These are phyloP conservation scores for Firmiana major DNA, from an alignment of 345 rosid genomes.

Conservation along the genomic window DNA sequence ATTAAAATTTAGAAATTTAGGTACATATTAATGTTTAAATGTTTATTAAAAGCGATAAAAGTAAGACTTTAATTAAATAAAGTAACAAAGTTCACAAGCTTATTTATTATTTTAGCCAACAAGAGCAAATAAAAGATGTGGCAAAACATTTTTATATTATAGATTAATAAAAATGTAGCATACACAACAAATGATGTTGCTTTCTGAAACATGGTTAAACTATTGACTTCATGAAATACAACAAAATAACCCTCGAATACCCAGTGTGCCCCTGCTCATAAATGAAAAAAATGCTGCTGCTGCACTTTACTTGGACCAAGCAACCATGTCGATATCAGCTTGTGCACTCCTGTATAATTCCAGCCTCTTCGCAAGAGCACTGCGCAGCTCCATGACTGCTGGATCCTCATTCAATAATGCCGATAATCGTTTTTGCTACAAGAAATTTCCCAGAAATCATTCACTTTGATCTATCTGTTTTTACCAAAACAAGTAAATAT, in stretches of 20 bases:
- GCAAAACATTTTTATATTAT: conserved; percentile 5
- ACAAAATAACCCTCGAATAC: background rate
- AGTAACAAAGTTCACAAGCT: no score
- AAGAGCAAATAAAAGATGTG: no score
- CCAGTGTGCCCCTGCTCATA: conserved; percentile 3
- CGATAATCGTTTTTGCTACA: conserved; percentile 82
- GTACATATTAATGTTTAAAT: no score
- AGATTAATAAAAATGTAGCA: background rate
- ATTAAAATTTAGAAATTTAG: no score
- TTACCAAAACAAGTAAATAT: background rate
- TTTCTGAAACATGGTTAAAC: conserved; percentile 7
- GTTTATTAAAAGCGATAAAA: no score
- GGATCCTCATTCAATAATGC: conserved; percentile 92
- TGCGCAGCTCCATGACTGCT: conserved; percentile 91
- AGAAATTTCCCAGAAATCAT: background rate
- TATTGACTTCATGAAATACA: conserved; percentile 3
- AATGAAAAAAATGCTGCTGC: conserved; percentile 30
- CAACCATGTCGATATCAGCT: conserved; percentile 80
- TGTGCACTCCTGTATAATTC: conserved; percentile 94
- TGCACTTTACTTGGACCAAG: conserved; percentile 79
- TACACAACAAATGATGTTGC: conserved; percentile 16
- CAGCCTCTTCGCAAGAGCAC: conserved; percentile 76
- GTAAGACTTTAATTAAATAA: no score
- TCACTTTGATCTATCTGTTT: background rate
- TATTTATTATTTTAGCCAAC: no score